These are phyloP conservation scores for Lumnitzera racemosa DNA, from an alignment of 345 rosid genomes.

Conservation along the genomic window DNA sequence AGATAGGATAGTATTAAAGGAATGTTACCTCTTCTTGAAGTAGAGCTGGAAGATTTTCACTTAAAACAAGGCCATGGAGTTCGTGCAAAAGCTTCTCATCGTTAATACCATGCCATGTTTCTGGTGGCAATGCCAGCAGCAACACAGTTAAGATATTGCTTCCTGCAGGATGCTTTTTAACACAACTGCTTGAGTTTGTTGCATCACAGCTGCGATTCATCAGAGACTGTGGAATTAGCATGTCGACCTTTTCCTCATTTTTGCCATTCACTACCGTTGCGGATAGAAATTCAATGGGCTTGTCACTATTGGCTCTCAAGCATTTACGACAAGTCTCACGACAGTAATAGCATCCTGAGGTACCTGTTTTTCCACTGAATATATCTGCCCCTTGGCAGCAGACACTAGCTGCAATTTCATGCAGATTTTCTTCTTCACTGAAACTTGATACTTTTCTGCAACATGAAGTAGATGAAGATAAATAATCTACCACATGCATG, in stretches of 20 bases:
- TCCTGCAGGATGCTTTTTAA: conserved; percentile 41
- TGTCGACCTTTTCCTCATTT: conserved; percentile 43
- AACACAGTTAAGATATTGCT: conserved; percentile 70
- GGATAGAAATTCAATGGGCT: conserved; percentile 35
- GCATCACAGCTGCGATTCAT: conserved; percentile 18
- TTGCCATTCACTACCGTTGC: conserved; percentile 45
- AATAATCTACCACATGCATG: conserved; percentile 25
- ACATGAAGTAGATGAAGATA: conserved; percentile 38
- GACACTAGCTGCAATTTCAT: conserved; percentile 38
- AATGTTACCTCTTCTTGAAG: conserved; percentile 82
- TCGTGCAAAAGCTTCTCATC: conserved; percentile 48
- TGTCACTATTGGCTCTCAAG: conserved; percentile 36
- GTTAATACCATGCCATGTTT: conserved; percentile 68
- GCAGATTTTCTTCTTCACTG: conserved; percentile 28
- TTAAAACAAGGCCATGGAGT: conserved; percentile 40
- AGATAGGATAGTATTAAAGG: too few relatives aligned
- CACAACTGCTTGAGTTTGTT: conserved; percentile 29
- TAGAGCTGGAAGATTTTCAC: conserved; percentile 52
- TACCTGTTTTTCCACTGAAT: conserved; percentile 38
- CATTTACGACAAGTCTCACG: conserved; percentile 52
- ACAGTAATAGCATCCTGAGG: conserved; percentile 40
- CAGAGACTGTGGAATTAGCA: conserved; percentile 44
- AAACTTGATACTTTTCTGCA: conserved; percentile 21
- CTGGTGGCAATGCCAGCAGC: conserved; percentile 65
- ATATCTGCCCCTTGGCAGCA: conserved; percentile 57